These are phyloP conservation scores for Penicillium longicatenatum DNA, from an alignment of 495 filamentous ascomycete genomes.

Conservation along the genomic window DNA sequence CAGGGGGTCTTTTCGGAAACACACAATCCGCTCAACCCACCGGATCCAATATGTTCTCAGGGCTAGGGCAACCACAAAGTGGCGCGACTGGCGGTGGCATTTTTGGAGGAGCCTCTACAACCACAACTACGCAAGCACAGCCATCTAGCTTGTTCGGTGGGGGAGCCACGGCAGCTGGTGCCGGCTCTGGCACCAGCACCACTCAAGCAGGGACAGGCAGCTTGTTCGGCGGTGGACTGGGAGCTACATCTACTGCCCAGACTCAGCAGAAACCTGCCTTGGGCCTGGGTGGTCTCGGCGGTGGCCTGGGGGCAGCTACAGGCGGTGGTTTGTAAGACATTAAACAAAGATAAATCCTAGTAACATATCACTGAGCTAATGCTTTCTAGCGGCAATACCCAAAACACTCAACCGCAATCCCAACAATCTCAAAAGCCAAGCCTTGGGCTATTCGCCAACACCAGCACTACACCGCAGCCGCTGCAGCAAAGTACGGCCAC, in stretches of 20 bases:
- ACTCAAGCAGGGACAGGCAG: conserved; percentile 33
- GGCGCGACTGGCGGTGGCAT: conserved; percentile 41
- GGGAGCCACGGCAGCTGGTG: conserved; percentile 34
- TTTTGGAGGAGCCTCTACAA: conserved; percentile 49
- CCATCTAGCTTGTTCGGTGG: conserved; percentile 47
- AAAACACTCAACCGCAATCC: conserved; percentile 24
- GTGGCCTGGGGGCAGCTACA: conserved; percentile 32
- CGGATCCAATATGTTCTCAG: conserved; percentile 45
- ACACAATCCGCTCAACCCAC: conserved; percentile 38
- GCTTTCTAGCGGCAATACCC: neutral
- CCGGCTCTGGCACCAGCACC: conserved; percentile 37
- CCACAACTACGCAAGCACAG: conserved; percentile 47
- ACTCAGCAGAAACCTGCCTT: conserved; percentile 43
- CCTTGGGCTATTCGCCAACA: conserved; percentile 42
- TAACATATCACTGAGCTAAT: neutral
- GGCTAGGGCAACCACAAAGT: conserved; percentile 32
- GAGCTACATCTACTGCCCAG: conserved; percentile 36
- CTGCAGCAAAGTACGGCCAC: conserved; percentile 48
- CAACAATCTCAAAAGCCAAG: conserved; percentile 45
- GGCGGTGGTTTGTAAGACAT: conserved; percentile 55
- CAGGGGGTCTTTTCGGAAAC: conserved; percentile 52
- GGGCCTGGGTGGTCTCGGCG: neutral
- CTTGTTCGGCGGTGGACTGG: conserved; percentile 44
- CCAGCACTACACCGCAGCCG: conserved; percentile 44
- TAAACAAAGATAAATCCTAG: neutral